Evolutionary conservation across 1,284 basidiomycete species (phyloP), one percentile per base, ranked within the genome.

Genomic region (Pterula multifida): DNA sequence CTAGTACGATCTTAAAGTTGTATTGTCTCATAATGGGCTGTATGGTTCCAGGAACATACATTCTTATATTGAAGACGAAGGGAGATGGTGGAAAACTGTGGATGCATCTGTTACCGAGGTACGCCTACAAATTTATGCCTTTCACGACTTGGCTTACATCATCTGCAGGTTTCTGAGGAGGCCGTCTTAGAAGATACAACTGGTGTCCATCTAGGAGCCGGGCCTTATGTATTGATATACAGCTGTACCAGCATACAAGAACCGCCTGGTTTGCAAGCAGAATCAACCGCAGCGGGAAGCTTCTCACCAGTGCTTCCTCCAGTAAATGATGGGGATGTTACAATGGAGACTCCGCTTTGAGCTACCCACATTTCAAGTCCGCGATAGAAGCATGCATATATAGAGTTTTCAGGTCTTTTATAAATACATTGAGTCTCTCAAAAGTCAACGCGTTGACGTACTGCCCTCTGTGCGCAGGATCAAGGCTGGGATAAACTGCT

Each of bases 31-130:
- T 56, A 84, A 83, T 12, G 86, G 85, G 11, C 63, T 86, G 13
- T 79, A 77, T 39, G 86, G 85, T 3, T 70, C 84, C 35, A 81
- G 74, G 50, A 81, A 86, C 56, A 65, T 86, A 2, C 86, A 87
- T 60, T 83, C 81, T 3, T 89, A 88, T 57, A 76, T 86, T 12
- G 75, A 79, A 52, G 75, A 82, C 51, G 48, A 23, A 28, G 76
- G 70, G 11, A 66, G 62, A 13, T 89, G 86, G 86, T 89, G 85
- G 84, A 88, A 85, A 63, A 81, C 77, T 1, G 69, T 81, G n/a
- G 85, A 88, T 57, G 73, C 75, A 51, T 64, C 65, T n/a, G 79
- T 85, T 1, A 77, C 73, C 0, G 76, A 84, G 71, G 85, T 76
- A 57, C 28, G 63, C 54, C 9, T 19, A n/a, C n/a, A n/a, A n/a